A percentile compares a stretch with the other conserved stretches of the same genome.
Evolutionary conservation across 2,329 filamentous ascomycete genomes (phyloP).

Genomic region (Fusarium liriodendri): DNA sequence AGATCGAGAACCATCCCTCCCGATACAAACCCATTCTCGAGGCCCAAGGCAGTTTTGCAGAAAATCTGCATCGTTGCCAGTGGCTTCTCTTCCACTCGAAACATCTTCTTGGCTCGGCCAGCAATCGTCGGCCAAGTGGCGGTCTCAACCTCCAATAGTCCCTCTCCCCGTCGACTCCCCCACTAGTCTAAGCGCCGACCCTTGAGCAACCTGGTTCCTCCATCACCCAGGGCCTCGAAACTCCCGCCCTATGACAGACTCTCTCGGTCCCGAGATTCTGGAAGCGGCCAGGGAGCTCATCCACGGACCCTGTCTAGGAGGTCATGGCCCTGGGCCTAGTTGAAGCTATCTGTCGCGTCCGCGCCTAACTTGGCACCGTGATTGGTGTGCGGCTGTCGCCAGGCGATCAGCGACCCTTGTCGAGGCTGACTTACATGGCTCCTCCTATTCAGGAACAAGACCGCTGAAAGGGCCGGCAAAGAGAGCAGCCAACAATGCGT

Average conservation of each 20-base stretch:
- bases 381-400: conserved; percentile 34
- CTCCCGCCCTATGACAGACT: conserved; percentile 20
- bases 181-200: conserved; percentile 44
- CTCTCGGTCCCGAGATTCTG: conserved; percentile 38
- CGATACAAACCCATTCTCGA: conserved; percentile 11
- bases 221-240: conserved; percentile 5
- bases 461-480: conserved; percentile 28
- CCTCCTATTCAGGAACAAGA: conserved; percentile 26
- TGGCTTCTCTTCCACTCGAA: conserved; percentile 14
- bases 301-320: conserved; percentile 10
- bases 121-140: conserved; percentile 37
- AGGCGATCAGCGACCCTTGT: conserved; percentile 34
- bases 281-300: conserved; percentile 15
- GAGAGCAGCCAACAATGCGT: conserved; percentile 26
- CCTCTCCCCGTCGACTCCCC: conserved; percentile 19
- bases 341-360: conserved; percentile 37
- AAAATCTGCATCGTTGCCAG: neutral
- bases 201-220: conserved; percentile 11
- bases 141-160: conserved; percentile 37
- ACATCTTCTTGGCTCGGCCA: conserved; percentile 13
- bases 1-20: neutral
- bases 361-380: conserved; percentile 40
- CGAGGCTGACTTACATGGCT: conserved; percentile 30
- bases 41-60: conserved; percentile 7
- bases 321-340: neutral